Conservation (phyloP, 306 rosid species). For the Quercus variabilis region DNA sequence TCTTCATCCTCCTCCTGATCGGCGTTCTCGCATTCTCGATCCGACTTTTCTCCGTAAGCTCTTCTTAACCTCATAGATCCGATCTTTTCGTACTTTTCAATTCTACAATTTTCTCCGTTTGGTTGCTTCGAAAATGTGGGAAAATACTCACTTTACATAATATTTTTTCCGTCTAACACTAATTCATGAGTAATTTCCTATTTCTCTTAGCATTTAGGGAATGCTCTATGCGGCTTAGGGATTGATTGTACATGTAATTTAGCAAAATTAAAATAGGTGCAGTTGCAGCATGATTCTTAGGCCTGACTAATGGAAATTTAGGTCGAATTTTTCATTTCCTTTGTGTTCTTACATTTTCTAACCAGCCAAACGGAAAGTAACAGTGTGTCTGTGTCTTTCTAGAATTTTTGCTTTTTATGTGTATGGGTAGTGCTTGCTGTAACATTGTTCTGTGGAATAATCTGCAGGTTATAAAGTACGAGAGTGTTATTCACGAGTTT, state of each 20-base stretch:
- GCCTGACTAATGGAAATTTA: not conserved
- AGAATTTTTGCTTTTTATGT: not conserved
- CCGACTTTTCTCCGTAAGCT: slow-evolving; percentile 96
- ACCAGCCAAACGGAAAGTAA: not conserved
- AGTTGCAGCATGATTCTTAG: not conserved
- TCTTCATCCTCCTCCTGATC: slow-evolving; percentile 86
- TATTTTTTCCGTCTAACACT: too few relatives aligned
- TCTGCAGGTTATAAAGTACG: slow-evolving; percentile 93
- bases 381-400: not conserved
- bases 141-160: not conserved
- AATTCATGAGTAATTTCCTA: too few relatives aligned
- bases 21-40: slow-evolving; percentile 99
- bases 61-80: slow-evolving; percentile 47
- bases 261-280: not conserved
- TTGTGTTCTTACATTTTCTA: slow-evolving; percentile 5
- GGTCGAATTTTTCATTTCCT: not conserved
- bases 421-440: not conserved
- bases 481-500: slow-evolving; percentile 96
- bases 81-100: not conserved
- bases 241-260: not conserved
- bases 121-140: slow-evolving; percentile 7
- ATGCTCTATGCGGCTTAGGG: not conserved
- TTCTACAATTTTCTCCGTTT: slow-evolving; percentile 3
- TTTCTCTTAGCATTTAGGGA: not conserved
- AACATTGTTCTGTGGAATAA: slow-evolving; percentile 18